Evolutionary conservation across 257 asterid species (phyloP).

Genomic region (Jaltomata sinuosa): DNA sequence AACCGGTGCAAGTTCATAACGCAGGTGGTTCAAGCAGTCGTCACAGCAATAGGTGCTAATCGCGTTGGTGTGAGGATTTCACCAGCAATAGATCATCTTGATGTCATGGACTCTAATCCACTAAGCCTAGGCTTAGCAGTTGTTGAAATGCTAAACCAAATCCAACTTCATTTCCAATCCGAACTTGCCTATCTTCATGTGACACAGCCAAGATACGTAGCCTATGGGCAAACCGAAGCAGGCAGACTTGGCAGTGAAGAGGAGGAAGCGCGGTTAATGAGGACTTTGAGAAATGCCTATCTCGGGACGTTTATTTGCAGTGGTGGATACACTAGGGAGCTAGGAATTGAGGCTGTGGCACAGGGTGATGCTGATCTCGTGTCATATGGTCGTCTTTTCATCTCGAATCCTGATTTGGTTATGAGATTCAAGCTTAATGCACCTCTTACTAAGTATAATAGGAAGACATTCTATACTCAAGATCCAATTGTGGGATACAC

Average conservation of each 20-base stretch:
- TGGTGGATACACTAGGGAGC: slow-evolving; percentile 62
- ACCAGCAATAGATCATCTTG: slow-evolving; percentile 89
- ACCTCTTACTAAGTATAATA: slow-evolving; percentile 35
- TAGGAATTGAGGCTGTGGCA: slow-evolving; percentile 50
- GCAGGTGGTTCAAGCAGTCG: slow-evolving; percentile 51
- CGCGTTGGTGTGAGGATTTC: slow-evolving; percentile 75
- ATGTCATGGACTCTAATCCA: slow-evolving; percentile 79
- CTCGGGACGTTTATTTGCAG: slow-evolving; percentile 54
- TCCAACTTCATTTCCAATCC: slow-evolving; percentile 29
- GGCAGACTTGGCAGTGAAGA: slow-evolving; percentile 65
- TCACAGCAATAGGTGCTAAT: slow-evolving; percentile 57
- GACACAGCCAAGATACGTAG: slow-evolving; percentile 84
- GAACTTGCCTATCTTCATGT: slow-evolving; percentile 65
- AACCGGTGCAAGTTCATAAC: slow-evolving; percentile 67
- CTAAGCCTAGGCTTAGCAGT: slow-evolving; percentile 61
- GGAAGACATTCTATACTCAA: slow-evolving; percentile 56
- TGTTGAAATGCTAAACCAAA: slow-evolving; percentile 52
- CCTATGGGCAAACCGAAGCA: slow-evolving; percentile 68
- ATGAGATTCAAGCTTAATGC: slow-evolving; percentile 43
- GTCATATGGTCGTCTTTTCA: slow-evolving; percentile 50
- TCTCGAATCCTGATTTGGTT: slow-evolving; percentile 63
- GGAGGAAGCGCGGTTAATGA: slow-evolving; percentile 53
- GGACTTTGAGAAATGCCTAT: slow-evolving; percentile 49
- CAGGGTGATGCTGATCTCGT: slow-evolving; percentile 50
- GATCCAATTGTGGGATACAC: slow-evolving; percentile 66